Base-by-base conservation (phyloP, 352 stramenopile genomes). In the Pythium insidiosum region DNA sequence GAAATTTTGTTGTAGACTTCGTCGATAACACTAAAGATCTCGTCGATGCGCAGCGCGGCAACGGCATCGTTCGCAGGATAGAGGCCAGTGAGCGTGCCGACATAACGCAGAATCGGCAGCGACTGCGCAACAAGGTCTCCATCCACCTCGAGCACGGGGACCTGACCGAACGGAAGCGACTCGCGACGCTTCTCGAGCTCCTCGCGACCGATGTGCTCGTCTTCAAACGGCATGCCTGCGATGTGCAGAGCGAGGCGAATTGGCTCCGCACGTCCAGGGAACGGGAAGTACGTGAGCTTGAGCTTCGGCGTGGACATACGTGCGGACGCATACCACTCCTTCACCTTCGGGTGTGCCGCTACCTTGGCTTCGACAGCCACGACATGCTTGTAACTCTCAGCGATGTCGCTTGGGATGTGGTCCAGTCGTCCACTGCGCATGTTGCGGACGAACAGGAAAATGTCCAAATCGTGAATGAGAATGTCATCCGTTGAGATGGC, bases 271-370 rank as follows among this genome's bases (percentile, higher is more conserved):
- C 67, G 69, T 0, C 65, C 76, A 3, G 58, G 45, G 24, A 45
- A 33, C 1, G 23, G 10, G 31, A 89, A 82, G 59, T 92, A 89
- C 13, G 63, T 84, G n/a, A 91, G 59, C 55, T 81, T 81, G 50
- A 87, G 22, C 31, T 39, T 60, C 5, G 44, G 50, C 2, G 25
- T 38, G 21, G 33, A 38, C 38, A 53, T 44, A 18, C 40, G 57
- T 18, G 43, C 42, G 24, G 43, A 46, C 19, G 52, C 52, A 33
- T 70, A 67, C 56, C 56, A 70, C 40, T 64, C 53, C 28, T 59
- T 61, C 23, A 67, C 57, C 42, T 58, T 61, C 4, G 57, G 52
- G 38, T 70, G 61, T 22, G 43, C 29, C 5, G 42, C 30, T 18
- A 70, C 50, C 36, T 58, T 56, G 36, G 45, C 50, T 10, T 47